Base-by-base conservation (phyloP, 1,284 basidiomycete species). In the Cutaneotrichosporon sp. region DNA sequence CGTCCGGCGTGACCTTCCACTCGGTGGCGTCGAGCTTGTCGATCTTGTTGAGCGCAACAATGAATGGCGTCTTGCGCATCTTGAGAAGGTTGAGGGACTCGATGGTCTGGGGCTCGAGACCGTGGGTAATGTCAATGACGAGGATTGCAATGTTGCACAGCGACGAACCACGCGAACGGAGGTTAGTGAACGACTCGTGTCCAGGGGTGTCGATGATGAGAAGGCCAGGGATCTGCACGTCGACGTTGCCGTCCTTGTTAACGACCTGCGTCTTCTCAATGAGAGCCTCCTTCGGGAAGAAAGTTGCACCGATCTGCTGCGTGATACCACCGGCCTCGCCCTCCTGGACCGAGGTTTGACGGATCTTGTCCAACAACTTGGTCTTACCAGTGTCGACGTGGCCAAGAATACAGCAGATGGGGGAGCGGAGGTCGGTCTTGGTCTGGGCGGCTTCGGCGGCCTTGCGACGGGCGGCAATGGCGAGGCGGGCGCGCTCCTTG, bases 331-430 rank as follows among this genome's bases (percentile, higher is more conserved):
- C 96, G 2, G 96, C 96, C 82, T 99, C 96, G 55, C 96, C 96
- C 74, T 97, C 94, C 79, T 98, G 94, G 17, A 99, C 96, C 65
- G 97, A 97, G 8, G 94, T 98, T 86, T 98, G 94, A 66, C 96
- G 92, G 71, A 99, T 97, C 90, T 98, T 98, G 76, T 99, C 96
- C 61, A 99, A 78, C 45, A 99, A 77, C 76, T 97, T 98, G 37
- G 96, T 99, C 79, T 99, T 99, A 62, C 96, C 96, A 4, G 94
- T 98, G 80, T 99, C 96, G 82, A 99, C 96, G 75, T 99, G 96
- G 56, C 96, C 96, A 55, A 99, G 78, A 72, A 99, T 98, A 84
- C 94, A 97, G 74, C 96, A 99, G 70, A 98, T 99, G 25, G 96
- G 96, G 71, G 87, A 91, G 44, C 96, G 87, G 51, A 99, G 78